Evolutionary conservation across 2,329 filamentous ascomycete species (phyloP).

Genomic region (Lojkania enalia): DNA sequence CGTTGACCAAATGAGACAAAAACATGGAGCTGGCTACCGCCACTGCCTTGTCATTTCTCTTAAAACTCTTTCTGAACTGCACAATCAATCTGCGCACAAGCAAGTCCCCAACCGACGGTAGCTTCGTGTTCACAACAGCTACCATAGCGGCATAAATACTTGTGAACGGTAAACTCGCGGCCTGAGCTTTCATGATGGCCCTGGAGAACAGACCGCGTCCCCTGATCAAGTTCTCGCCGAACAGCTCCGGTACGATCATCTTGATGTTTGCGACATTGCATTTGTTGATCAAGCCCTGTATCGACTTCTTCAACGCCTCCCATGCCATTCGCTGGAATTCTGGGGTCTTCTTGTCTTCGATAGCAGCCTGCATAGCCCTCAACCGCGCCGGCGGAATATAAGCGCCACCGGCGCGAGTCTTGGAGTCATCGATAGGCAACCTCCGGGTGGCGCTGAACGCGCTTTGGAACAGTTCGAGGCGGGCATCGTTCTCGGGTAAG

Average conservation of each 20-base stretch:
- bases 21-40: constrained; percentile 93
- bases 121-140: constrained; percentile 95
- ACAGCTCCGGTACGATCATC: constrained; percentile 92
- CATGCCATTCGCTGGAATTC: constrained; percentile 99
- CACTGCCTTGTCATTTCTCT: constrained; percentile 94
- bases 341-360: constrained; percentile 93
- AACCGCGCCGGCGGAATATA: constrained; percentile 94
- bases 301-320: constrained; percentile 98
- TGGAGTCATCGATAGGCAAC: constrained; percentile 90
- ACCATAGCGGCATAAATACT: constrained; percentile 95
- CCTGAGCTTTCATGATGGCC: constrained; percentile 98
- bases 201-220: constrained; percentile 92
- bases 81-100: constrained; percentile 82
- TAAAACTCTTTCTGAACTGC: constrained; percentile 94
- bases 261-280: constrained; percentile 99
- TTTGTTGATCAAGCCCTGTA: constrained; percentile 99
- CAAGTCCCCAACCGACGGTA: constrained; percentile 91
- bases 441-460: constrained; percentile 58
- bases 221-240: constrained; percentile 89
- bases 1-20: constrained; percentile 91
- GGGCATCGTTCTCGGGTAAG: constrained; percentile 37
- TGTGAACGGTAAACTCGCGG: constrained; percentile 91
- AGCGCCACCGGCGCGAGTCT: constrained; percentile 90
- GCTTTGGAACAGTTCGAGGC: constrained; percentile 41
- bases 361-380: constrained; percentile 90